Evolutionary conservation across 2,329 filamentous ascomycete genomes (phyloP).

Genomic region (Microascus cirrosus): DNA sequence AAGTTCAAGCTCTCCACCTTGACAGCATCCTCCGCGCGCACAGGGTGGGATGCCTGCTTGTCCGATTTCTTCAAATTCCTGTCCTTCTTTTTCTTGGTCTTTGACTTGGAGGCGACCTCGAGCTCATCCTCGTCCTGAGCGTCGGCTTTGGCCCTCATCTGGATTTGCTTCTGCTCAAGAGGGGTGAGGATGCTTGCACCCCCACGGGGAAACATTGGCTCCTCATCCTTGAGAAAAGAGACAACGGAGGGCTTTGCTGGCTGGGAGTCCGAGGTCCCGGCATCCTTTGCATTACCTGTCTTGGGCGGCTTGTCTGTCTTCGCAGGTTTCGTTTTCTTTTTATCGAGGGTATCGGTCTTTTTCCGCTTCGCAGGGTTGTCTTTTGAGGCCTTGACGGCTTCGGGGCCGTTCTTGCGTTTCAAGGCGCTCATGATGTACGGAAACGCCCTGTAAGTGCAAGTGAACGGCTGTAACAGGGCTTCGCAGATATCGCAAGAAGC

Average conservation of each 20-base stretch:
- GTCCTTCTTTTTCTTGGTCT: constrained; percentile 42
- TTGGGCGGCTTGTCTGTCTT: constrained; percentile 37
- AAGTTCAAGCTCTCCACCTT: constrained; percentile 82
- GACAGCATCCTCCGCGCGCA: constrained; percentile 34
- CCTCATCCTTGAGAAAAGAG: constrained; percentile 58
- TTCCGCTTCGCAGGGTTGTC: constrained; percentile 33
- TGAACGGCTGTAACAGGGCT: constrained; percentile 4
- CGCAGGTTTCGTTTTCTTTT: constrained; percentile 34
- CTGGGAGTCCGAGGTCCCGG: constrained; percentile 17
- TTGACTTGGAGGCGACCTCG: constrained; percentile 22
- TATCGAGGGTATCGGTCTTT: constrained; percentile 34
- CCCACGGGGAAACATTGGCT: constrained; percentile 83
- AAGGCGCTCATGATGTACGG: constrained; percentile 38
- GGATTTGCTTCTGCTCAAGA: constrained; percentile 91
- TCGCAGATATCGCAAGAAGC: neutral
- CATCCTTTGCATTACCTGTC: constrained; percentile 17
- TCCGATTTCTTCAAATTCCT: constrained; percentile 43
- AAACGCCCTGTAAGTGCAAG: neutral
- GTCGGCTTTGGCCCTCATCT: constrained; percentile 84
- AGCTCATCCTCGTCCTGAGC: constrained; percentile 78
- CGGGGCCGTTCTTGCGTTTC: constrained; percentile 4
- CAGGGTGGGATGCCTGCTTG: constrained; percentile 37
- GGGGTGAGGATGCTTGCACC: constrained; percentile 85
- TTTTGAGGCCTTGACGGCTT: constrained; percentile 1
- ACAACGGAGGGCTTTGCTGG: constrained; percentile 24